These are phyloP conservation scores for Stachybotrys echinatus DNA, from an alignment of 2,329 filamentous ascomycete genomes.

Conservation along the genomic window DNA sequence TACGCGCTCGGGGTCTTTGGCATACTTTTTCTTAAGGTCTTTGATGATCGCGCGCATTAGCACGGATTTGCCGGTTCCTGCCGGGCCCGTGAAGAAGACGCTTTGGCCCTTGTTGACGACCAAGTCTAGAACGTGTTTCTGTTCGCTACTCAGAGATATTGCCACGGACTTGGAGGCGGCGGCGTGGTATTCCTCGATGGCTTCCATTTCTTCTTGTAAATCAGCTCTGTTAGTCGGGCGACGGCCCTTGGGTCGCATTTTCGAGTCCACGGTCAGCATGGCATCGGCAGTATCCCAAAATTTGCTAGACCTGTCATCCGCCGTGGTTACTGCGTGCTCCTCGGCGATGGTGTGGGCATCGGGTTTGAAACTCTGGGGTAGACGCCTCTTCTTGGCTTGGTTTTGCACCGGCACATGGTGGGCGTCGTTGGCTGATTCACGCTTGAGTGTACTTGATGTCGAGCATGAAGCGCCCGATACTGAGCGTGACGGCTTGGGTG, in stretches of 20 bases:
- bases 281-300: constrained; percentile 17
- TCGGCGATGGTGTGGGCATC: constrained; percentile 18
- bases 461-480: constrained; percentile 5
- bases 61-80: constrained; percentile 95
- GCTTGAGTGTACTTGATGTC: constrained; percentile 30
- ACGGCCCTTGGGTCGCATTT: constrained; percentile 65
- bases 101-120: constrained; percentile 78
- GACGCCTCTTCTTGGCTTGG: constrained; percentile 54
- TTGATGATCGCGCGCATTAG: constrained; percentile 88
- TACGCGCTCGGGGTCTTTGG: constrained; percentile 72
- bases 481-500: constrained; percentile 19
- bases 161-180: constrained; percentile 37
- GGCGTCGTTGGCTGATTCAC: constrained; percentile 27
- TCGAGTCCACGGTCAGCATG: constrained; percentile 62
- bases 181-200: constrained; percentile 22
- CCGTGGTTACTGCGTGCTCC: constrained; percentile 7
- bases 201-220: constrained; percentile 37
- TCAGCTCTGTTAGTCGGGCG: constrained; percentile 29
- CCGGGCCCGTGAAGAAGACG: constrained; percentile 96
- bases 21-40: constrained; percentile 71
- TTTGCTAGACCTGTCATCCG: background rate
- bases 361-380: constrained; percentile 49
- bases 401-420: constrained; percentile 17
- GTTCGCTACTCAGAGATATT: constrained; percentile 78
- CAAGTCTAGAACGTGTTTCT: constrained; percentile 75